Base-by-base conservation (phyloP, 2,329 filamentous ascomycete species). In the Curvularia eragrostidis region DNA sequence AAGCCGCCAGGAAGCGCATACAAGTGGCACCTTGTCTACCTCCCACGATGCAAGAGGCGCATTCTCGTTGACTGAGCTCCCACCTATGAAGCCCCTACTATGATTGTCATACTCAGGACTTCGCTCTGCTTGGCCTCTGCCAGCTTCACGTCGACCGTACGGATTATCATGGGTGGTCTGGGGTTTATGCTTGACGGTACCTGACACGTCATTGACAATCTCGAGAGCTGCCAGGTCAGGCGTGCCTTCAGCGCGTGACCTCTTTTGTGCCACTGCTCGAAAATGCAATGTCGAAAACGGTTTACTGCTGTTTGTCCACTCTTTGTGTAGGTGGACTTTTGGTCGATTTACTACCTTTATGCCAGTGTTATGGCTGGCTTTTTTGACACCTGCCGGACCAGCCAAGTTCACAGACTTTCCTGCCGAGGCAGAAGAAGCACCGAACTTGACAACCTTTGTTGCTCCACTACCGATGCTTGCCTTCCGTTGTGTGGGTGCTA, bases 291-390 rank as follows among this genome's bases (percentile, higher is more conserved):
- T 75, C 0, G 9, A 53, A 42, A 62, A 76, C 0, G 52, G 59
- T 7, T 58, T 63, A 3, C 64, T 56, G 2, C 58, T 56, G 3
- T 63, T 62, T 18, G 59, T 52, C 63, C 60, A 66, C 41, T 32
- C 46, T 32, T 54, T 64, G 39, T 51, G 65, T 2, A 32, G 39
- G 3, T 52, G 49, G 2, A 44, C 32, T 15, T 60, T 65, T 1
- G 65, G 63, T 36, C 71, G 9, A 36, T 76, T 71, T 26, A 72
- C 56, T 5, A 75, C 58, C 12, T 52, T 71, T 42, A 75, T 75
- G 3, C 61, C 57, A 21, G 36, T 44, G 43, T 56, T 41, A 18
- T 36, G 18, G 8, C 6, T 46, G 4, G 51, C 28, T 38, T 46
- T 55, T 15, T 41, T 54, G 12, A 42, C 56, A n/a, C 30, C 48